Base-by-base conservation (phyloP, 1,139 yeast genomes). In the Hansenula sp. region DNA sequence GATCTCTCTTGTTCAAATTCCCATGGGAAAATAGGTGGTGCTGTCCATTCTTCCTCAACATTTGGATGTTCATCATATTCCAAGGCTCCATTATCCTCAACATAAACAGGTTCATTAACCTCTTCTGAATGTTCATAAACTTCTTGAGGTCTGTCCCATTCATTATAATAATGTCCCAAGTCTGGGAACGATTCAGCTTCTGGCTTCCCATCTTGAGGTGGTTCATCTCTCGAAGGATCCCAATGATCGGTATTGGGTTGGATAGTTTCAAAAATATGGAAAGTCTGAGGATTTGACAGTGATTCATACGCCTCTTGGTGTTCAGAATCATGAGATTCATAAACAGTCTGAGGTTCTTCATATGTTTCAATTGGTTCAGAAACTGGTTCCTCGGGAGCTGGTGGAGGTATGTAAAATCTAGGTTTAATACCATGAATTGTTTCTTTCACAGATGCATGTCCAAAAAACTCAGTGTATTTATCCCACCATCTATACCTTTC, bases 201-300 rank as follows among this genome's bases (percentile, higher is more conserved):
- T 7, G 74, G 69, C 28, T 42, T 49, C 3, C 67, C 57, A 32
- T 52, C 50, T 24, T 54, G 48, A 19, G 75, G 71, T 8, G 77
- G 77, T 19, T 60, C 63, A 36, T 60, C 63, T 32, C 45, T 47
- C 2, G 66, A 56, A 1, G 75, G 69, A 41, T 71, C 66, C 77
- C 77, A 71, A 31, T 59, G 54, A 38, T 55, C 45, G 16, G 54
- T 44, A 26, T 53, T 54, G 2, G 64, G 62, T 28, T 44, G 46
- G 34, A 65, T 52, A 7, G 62, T 51, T 18, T 51, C 38, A 37
- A 53, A 50, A 40, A 51, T 41, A 33, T 45, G 37, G 43, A 44
- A 50, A 26, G 53, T 50, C 6, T 43, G 40, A 25, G 57, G 58
- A 37, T 54, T 39, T 7, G 45, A 28, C 27, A 54, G 28, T 6